These are phyloP conservation scores for Odontarrhena argentea DNA, from an alignment of 345 rosid species.

Conservation along the genomic window DNA sequence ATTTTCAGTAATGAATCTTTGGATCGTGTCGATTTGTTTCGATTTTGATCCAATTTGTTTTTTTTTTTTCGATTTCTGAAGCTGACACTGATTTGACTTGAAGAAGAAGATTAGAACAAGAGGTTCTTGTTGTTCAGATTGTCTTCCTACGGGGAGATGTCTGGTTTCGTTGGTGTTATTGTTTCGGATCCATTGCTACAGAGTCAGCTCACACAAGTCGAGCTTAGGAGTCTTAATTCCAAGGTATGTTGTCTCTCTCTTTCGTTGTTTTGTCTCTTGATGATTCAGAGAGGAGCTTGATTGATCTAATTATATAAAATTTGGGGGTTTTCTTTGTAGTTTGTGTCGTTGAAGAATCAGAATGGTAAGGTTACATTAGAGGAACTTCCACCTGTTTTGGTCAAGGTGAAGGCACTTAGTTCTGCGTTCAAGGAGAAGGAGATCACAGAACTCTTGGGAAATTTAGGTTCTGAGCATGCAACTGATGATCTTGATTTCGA, in stretches of 20 bases:
- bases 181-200: constrained; percentile 88
- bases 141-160: constrained; percentile 56
- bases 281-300: not conserved
- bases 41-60: not conserved
- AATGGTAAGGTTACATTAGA: constrained; percentile 58
- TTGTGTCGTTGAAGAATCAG: constrained; percentile 57
- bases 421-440: constrained; percentile 70
- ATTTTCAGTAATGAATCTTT: constrained; percentile 23
- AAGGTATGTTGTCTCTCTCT: constrained; percentile 46
- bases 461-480: constrained; percentile 47
- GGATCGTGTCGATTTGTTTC: constrained; percentile 1
- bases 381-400: constrained; percentile 70
- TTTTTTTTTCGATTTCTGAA: constrained; percentile 7
- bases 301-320: too few species aligned
- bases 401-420: constrained; percentile 70
- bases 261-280: not conserved
- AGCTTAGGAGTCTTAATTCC: constrained; percentile 81
- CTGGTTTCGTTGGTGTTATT: constrained; percentile 66
- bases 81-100: not conserved
- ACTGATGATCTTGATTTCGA: constrained; percentile 73
- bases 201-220: constrained; percentile 90
- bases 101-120: constrained; percentile 10
- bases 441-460: constrained; percentile 52
- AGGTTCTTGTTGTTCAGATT: not conserved
- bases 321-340: constrained; percentile 46